phyloP scores from a whole-genome alignment of 345 rosid species.

The Eucalyptus dawsonii region DNA sequence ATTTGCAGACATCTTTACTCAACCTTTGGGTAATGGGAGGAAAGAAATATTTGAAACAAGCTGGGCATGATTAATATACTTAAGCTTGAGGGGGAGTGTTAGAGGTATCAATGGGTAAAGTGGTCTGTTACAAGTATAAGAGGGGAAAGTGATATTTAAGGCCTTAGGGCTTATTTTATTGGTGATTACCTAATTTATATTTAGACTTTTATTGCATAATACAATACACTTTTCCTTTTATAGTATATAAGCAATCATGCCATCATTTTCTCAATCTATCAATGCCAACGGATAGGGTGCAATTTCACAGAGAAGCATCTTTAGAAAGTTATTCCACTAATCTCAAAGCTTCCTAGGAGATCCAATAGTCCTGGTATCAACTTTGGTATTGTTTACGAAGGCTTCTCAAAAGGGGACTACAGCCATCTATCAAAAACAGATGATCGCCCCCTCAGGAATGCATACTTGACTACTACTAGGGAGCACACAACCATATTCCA shows the following conservation, averaged over 20 bases:
- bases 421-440: neutral
- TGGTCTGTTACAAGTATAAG: neutral
- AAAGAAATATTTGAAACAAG: neutral
- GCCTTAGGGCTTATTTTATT: neutral
- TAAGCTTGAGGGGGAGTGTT: neutral
- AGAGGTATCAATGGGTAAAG: neutral
- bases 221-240: neutral
- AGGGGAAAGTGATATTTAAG: neutral
- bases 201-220: neutral
- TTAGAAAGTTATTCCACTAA: neutral
- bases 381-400: neutral
- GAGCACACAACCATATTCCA: neutral
- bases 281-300: neutral
- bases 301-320: neutral
- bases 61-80: neutral
- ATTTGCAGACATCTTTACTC: neutral
- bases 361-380: neutral
- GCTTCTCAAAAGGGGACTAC: neutral
- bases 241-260: neutral
- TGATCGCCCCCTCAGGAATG: neutral
- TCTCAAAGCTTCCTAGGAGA: neutral
- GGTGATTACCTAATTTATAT: neutral
- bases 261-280: neutral
- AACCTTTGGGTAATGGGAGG: neutral
- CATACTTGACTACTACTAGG: neutral